Base-by-base conservation (phyloP, 2,329 filamentous ascomycete species). In the Monosporascus ibericus region DNA sequence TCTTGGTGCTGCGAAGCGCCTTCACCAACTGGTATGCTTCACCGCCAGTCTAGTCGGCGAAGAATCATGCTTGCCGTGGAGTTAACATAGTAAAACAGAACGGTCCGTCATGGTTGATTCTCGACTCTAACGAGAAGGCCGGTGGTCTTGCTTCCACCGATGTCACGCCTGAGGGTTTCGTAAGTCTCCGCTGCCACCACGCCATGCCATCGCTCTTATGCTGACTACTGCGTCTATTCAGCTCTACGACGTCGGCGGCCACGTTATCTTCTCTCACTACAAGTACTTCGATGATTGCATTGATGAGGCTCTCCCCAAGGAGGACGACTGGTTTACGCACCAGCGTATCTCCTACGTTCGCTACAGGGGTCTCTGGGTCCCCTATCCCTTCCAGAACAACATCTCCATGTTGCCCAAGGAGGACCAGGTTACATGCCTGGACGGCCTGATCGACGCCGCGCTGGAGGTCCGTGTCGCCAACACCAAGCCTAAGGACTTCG, bases 281-380 rank as follows among this genome's bases (percentile, higher is more conserved):
- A 96, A 96, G 79, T 99, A 99, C 85, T 99, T 99, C 72, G 94
- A 99, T 77, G 94, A 99, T 80, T 95, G 90, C 79, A 87, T 99
- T 70, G 84, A 97, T 72, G 94, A 99, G 81, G 94, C 94, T 50
- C 86, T 99, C 42, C 94, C 94, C 66, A 90, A 90, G 68, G 84
- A 91, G 54, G 87, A 90, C 55, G 94, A 99, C 78, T 99, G 94
- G 94, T 97, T 88, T 77, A 90, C 85, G 60, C 94, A 99, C 79
- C 88, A 99, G 81, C 92, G 94, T 70, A 94, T 99, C 75, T 99
- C 94, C 58, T 99, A 99, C 72, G 92, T 99, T 64, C 92, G 94
- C 70, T 96, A 91, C 87, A 92, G 95, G 85, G 81, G 82, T 62
- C 81, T 90, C 68, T 99, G 94, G 94, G 94, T 99, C 53, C 92